Evolutionary conservation across 176 grass and related monocot species (phyloP), one percentile per base, ranked within the genome.

Genomic region (Alloteropsis semialata): DNA sequence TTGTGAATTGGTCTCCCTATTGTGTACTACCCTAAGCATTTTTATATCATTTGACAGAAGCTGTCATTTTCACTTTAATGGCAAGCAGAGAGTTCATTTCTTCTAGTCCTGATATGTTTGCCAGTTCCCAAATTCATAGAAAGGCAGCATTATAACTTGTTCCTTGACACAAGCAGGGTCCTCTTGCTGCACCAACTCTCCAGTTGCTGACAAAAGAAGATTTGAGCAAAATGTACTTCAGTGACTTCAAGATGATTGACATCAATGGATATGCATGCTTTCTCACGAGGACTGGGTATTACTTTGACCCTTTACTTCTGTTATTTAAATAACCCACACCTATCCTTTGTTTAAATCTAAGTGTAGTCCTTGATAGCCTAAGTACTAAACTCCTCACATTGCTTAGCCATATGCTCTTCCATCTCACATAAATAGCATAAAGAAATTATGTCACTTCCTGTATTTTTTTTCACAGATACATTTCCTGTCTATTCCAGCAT

Each of bases 251-350:
- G 82, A 86, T 89, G 69, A 85, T 86, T 86, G 94, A 97, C 53
- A 97, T 97, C 44, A 97, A 97, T 69, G 97, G 93, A 74, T 85
- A 44, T 41, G 60, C 67, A 82, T 98, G 96, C 76, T 99, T 81
- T 66, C 97, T 99, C 64, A 99, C 97, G 50, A 92, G 97, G 84
- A 99, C 97, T 25, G 97, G 97, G 97, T 99, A 91, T 82, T 42
- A 29, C 21, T 83, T 79, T 22, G 27, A 37, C 78, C 17, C 2
- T 70, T 55, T 55, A 63, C 41, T 68, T 59, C 19, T 8, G 44
- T 14, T 85, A 10, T 29, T 11, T 72, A 25, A 72, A 79, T 41
- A 72, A 13, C 7, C 1, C 19, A 12, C 13, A 3, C 5, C 19
- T 49, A 28, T 76, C 32, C 60, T 60, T 55, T 36, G 29, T 82